Evolutionary conservation across 176 grass and related monocot species (phyloP), one percentile per base, ranked within the genome.

Genomic region (Thalia dealbata): DNA sequence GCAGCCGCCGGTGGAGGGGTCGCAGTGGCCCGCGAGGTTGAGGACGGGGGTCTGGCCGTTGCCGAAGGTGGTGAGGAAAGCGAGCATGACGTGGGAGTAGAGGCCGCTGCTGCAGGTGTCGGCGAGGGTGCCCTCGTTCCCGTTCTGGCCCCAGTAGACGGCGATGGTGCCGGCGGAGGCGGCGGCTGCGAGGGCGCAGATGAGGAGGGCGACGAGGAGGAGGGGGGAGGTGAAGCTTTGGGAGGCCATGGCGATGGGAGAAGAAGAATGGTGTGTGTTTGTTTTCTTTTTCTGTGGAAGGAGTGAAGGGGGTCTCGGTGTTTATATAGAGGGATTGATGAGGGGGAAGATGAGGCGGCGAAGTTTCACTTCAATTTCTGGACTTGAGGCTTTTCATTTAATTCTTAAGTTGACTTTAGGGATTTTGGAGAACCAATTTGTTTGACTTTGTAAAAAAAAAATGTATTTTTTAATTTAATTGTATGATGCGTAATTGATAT

Each of bases 91-190:
- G 45, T 63, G 81, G 7, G 70, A 56, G 71, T 95, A 95, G 15
- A 74, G 29, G 29, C 84, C 84, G 56, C 84, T 76, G 74, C 42
- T 73, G 84, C 91, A 95, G 29, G 91, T 52, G 44, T 69, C 69
- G 56, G 80, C 85, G 22, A 95, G 85, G 82, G 24, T 24, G 28
- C 84, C 91, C 80, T 95, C 87, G 65, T 16, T 0, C 25, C 71
- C 77, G 77, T 91, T 72, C 78, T 95, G 91, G 48, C 91, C 87
- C 87, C 91, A 91, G 75, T 91, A 95, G 35, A 95, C 84, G 3
- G 82, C 84, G 45, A 95, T 95, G 63, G 76, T 55, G 80, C 87
- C 91, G 42, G 80, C 87, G 19, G 30, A 48, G 48, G 76, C 67
- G 45, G 15, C 61, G 73, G 76, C 77, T 1, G 6, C 74, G 41